Base-by-base conservation (phyloP, 2,329 filamentous ascomycete species). In the Thermomyces lanuginosus region DNA sequence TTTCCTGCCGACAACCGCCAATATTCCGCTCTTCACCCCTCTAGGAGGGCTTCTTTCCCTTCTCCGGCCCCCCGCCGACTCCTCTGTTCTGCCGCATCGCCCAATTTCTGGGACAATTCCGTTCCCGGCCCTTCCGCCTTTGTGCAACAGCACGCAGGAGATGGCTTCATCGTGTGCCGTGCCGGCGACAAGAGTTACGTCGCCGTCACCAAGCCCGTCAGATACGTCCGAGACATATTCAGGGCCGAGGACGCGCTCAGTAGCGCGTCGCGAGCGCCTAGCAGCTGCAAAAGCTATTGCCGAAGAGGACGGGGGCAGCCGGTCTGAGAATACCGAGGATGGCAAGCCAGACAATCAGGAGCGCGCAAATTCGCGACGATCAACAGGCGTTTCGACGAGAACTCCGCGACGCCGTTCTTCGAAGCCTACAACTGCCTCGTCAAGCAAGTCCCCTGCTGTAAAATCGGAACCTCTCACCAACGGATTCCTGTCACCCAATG, bases 131-230 rank as follows among this genome's bases (percentile, higher is more conserved):
- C 70, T 74, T 59, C 62, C 68, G 30, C 47, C 60, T 33, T 59
- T 59, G 41, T 45, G 50, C 32, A 40, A 45, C 15, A 38, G 33
- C 40, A 16, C 38, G 26, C 29, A 37, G 39, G 40, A 52, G 22
- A 66, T 66, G 49, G 56, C 60, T 12, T 46, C 48, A 24, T 57
- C 60, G 42, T 59, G 67, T 36, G 59, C 62, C 40, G 61, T 89
- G 31, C 83, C 84, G 31, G 67, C 68, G 31, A 89, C 77, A 30
- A 76, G 82, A 45, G 79, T 93, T 40, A 91, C 89, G 41, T 91
- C 82, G 8, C 83, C 84, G 21, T 89, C 82, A 29, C 83, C 84
- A 21, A 76, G 77, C 2, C 72, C 72, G 1, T 62, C 61, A 35
- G 58, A 63, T 21, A 36, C 51, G 46, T 45, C 41, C 12, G 54